Conservation (phyloP, 495 filamentous ascomycete species). For the Tuber borchii region DNA sequence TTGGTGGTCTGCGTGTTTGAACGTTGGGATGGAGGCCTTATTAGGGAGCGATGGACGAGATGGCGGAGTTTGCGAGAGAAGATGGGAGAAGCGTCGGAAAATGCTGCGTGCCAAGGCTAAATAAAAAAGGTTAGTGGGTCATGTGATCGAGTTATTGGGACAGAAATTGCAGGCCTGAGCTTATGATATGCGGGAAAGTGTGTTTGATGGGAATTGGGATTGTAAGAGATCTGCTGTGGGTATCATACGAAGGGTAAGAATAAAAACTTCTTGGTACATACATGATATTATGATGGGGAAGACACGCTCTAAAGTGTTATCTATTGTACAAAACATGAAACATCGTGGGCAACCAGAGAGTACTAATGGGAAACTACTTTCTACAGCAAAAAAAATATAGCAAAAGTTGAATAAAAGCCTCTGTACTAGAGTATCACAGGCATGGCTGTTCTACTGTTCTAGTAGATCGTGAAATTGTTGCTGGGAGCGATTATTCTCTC, state of each 20-base stretch:
- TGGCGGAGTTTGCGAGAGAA: neutral
- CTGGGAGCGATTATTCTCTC: neutral
- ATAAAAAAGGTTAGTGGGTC: neutral
- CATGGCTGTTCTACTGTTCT: neutral
- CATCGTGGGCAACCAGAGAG: neutral
- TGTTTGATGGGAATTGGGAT: neutral
- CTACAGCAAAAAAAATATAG: neutral
- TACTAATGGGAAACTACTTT: neutral
- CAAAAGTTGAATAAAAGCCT: neutral
- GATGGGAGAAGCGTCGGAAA: neutral
- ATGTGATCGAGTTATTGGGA: neutral
- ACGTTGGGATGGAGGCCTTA: constrained; percentile 8
- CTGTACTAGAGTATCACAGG: neutral
- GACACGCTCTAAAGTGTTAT: neutral
- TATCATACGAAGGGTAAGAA: neutral
- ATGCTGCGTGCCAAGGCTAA: neutral
- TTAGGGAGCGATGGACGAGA: neutral
- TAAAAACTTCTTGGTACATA: neutral
- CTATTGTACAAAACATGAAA: neutral
- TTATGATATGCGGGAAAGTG: neutral
- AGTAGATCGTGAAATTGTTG: neutral
- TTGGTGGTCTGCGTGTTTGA: neutral
- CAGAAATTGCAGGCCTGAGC: neutral
- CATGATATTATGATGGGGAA: neutral
- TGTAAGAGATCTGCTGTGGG: neutral